Percentiles rank a stretch among this genome's conserved stretches.
phyloP scores from a whole-genome alignment of 805 yeast species.

The Candida bentonensis region DNA sequence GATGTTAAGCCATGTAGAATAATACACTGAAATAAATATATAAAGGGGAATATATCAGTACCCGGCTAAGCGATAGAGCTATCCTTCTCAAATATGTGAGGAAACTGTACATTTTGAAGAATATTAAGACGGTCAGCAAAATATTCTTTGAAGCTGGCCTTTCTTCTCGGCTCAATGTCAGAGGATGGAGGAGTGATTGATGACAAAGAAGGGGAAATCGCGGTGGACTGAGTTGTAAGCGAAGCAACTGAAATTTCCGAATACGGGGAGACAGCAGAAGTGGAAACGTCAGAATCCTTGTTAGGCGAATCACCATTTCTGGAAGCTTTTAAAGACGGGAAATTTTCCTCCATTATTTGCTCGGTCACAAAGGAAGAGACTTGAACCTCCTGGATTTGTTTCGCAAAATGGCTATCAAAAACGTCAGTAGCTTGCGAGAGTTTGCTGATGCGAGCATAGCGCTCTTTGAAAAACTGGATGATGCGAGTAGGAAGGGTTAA shows the following conservation, averaged over 20 bases:
- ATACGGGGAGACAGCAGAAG: neutral
- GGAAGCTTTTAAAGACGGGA: neutral
- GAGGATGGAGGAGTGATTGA: neutral
- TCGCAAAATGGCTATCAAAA: constrained; percentile 11
- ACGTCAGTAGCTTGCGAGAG: constrained; percentile 5
- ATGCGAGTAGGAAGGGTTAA: constrained; percentile 9
- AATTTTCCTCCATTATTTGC: neutral
- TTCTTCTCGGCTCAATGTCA: neutral
- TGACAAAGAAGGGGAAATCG: constrained; percentile 2
- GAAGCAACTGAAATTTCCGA: constrained; percentile 2
- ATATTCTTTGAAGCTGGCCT: constrained; percentile 11
- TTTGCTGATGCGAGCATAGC: neutral
- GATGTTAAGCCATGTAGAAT: neutral
- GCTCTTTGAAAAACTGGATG: neutral
- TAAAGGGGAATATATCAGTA: neutral
- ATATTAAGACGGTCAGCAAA: constrained; percentile 14
- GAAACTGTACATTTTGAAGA: constrained; percentile 6
- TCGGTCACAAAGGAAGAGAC: constrained; percentile 1
- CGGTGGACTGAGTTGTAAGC: constrained; percentile 2
- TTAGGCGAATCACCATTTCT: neutral
- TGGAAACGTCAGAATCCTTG: neutral
- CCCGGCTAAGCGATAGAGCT: neutral
- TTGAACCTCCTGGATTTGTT: constrained; percentile 1
- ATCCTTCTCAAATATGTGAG: neutral
- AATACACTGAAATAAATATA: constrained; percentile 5